Evolutionary conservation across 2,329 filamentous ascomycete species (phyloP).

Genomic region (Fusarium tuaranense): DNA sequence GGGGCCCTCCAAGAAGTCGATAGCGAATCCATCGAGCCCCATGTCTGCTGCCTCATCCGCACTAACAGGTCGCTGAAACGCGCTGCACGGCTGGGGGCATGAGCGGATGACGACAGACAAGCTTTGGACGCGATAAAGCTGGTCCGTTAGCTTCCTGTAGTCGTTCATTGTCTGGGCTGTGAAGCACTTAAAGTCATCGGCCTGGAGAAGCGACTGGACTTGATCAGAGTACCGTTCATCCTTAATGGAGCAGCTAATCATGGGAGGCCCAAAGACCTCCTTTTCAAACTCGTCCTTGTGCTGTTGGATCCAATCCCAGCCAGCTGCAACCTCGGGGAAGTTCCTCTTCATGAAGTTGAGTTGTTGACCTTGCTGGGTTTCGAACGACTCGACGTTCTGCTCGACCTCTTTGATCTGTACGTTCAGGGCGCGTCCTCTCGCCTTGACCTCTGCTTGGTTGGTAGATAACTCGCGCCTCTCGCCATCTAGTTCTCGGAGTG

Average conservation of each 20-base stretch:
- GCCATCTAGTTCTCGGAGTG: slow-evolving; percentile 62
- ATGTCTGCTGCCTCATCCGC: slow-evolving; percentile 64
- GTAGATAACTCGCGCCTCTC: slow-evolving; percentile 52
- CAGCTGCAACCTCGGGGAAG: slow-evolving; percentile 73
- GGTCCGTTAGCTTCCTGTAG: slow-evolving; percentile 76
- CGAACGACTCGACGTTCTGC: slow-evolving; percentile 67
- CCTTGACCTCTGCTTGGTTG: slow-evolving; percentile 57
- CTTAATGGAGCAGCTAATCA: slow-evolving; percentile 83
- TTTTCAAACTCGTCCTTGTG: slow-evolving; percentile 78
- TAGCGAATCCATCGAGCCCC: slow-evolving; percentile 84
- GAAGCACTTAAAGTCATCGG: slow-evolving; percentile 72
- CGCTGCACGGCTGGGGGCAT: slow-evolving; percentile 63
- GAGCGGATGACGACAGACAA: slow-evolving; percentile 80
- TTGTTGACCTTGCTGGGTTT: slow-evolving; percentile 82
- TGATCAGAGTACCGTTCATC: slow-evolving; percentile 73
- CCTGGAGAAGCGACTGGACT: slow-evolving; percentile 63
- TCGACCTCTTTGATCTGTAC: slow-evolving; percentile 54
- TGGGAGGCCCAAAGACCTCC: slow-evolving; percentile 82
- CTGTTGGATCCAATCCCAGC: slow-evolving; percentile 85
- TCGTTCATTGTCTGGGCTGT: slow-evolving; percentile 82
- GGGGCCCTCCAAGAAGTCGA: slow-evolving; percentile 84
- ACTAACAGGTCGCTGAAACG: slow-evolving; percentile 67
- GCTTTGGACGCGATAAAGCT: slow-evolving; percentile 72
- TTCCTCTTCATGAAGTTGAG: slow-evolving; percentile 71
- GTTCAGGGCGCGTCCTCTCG: slow-evolving; percentile 56